These are phyloP conservation scores for Hydnum rufescens DNA, from an alignment of 768 basidiomycete genomes.

Conservation along the genomic window DNA sequence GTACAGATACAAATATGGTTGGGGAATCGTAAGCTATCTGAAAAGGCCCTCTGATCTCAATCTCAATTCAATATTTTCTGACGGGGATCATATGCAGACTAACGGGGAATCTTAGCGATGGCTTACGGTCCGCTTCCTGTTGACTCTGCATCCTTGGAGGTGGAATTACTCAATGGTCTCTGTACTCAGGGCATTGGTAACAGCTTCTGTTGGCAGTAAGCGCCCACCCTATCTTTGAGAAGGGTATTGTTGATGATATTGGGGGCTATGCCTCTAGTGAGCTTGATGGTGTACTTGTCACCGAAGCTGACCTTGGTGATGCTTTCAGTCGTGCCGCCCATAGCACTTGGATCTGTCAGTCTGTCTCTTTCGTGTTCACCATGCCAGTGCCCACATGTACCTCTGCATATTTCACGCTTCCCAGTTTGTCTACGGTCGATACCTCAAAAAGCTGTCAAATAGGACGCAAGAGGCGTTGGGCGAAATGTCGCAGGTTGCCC, in stretches of 20 bases:
- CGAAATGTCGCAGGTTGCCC: conserved; percentile 86
- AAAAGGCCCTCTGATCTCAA: conserved; percentile 3
- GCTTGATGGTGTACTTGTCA: conserved; percentile 88
- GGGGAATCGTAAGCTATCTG: conserved; percentile 70
- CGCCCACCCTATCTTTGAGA: too few species aligned
- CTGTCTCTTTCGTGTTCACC: conserved; percentile 11
- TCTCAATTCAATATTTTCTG: neutral
- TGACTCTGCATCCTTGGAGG: neutral
- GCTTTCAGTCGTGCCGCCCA: conserved; percentile 79
- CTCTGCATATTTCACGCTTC: neutral
- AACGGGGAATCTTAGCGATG: conserved; percentile 28
- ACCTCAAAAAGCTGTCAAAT: conserved; percentile 78
- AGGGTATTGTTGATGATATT: neutral
- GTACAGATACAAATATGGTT: conserved; percentile 80
- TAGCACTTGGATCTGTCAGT: conserved; percentile 64
- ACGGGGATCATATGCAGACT: conserved; percentile 16
- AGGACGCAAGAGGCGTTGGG: conserved; percentile 88
- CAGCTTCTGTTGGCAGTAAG: conserved; percentile 85
- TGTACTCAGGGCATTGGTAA: conserved; percentile 55
- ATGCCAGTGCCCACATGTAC: neutral
- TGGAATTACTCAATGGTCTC: conserved; percentile 1
- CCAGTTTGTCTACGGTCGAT: conserved; percentile 92
- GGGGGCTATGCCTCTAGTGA: conserved; percentile 29
- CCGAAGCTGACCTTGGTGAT: conserved; percentile 77
- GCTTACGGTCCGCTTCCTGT: conserved; percentile 19